Percentiles rank a stretch among this genome's conserved stretches.
These are phyloP conservation scores for Sugiyamaella novakii DNA, from an alignment of 1,139 yeast species.

Conservation along the genomic window DNA sequence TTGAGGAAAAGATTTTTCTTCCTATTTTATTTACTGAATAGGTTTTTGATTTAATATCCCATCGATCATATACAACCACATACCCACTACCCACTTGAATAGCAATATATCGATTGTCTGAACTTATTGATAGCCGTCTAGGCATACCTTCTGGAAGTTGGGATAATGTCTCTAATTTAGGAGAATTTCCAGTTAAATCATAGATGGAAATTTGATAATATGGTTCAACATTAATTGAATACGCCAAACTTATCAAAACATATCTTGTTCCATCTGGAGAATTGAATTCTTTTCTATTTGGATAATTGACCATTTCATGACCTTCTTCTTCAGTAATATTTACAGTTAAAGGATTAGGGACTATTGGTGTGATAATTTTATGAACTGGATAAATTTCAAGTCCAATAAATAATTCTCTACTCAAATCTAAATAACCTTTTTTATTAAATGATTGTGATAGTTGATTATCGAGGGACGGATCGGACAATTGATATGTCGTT, in stretches of 20 bases:
- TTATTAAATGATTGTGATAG: not conserved
- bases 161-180: constrained; percentile 9
- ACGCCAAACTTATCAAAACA: not conserved
- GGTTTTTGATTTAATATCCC: not conserved
- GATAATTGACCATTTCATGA: too few relatives aligned
- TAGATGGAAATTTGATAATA: constrained; percentile 5
- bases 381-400: constrained; percentile 16
- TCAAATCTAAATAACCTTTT: constrained; percentile 1
- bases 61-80: constrained; percentile 12
- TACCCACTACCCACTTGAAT: constrained; percentile 12
- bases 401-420: constrained; percentile 12
- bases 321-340: not conserved
- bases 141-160: constrained; percentile 13
- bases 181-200: constrained; percentile 10
- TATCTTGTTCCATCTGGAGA: constrained; percentile 19
- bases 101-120: constrained; percentile 17
- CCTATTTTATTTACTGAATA: constrained; percentile 4
- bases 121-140: constrained; percentile 10
- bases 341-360: not conserved
- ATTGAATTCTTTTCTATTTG: constrained; percentile 3
- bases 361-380: constrained; percentile 15
- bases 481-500: not conserved
- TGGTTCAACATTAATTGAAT: not conserved
- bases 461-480: not conserved
- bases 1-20: constrained; percentile 29